phyloP scores from a whole-genome alignment of 1,284 basidiomycete genomes.

The Heliocybe sulcata region DNA sequence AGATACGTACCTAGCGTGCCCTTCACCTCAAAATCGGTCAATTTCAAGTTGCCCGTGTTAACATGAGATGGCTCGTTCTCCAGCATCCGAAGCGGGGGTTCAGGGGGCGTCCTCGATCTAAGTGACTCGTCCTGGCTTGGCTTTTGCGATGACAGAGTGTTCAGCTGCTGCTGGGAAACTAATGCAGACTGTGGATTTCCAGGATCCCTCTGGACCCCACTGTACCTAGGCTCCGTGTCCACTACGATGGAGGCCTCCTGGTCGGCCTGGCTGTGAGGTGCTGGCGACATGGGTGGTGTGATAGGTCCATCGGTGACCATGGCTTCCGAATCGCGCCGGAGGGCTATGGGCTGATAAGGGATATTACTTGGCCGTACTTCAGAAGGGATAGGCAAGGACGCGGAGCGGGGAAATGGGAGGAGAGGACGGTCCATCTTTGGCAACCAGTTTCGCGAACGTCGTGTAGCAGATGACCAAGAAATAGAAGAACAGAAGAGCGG shows the following conservation, averaged over 20 bases:
- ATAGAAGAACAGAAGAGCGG: too few species aligned
- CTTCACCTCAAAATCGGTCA: conserved; percentile 76
- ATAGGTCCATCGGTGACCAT: conserved; percentile 29
- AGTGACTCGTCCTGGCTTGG: neutral
- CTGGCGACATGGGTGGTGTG: conserved; percentile 32
- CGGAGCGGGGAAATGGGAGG: conserved; percentile 23
- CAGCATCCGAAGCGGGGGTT: conserved; percentile 46
- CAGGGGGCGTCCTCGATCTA: conserved; percentile 19
- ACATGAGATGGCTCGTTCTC: conserved; percentile 67
- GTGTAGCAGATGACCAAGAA: too few species aligned
- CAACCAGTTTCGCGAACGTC: neutral
- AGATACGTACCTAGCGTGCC: conserved; percentile 56
- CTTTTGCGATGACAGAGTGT: neutral
- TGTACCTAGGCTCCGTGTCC: conserved; percentile 21
- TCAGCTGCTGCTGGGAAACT: neutral
- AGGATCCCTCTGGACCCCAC: conserved; percentile 18
- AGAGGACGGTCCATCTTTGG: conserved; percentile 6
- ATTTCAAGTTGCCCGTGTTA: conserved; percentile 45
- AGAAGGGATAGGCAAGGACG: conserved; percentile 25
- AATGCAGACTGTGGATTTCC: conserved; percentile 5
- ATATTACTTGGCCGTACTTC: conserved; percentile 14
- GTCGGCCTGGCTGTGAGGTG: conserved; percentile 18
- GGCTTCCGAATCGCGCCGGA: conserved; percentile 22
- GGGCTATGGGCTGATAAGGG: conserved; percentile 13
- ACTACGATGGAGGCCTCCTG: conserved; percentile 19